A percentile compares a stretch with the other conserved stretches of the same genome.
These are phyloP conservation scores for Vitis rotundifolia DNA, from an alignment of 164 flowering plant species.

Conservation along the genomic window DNA sequence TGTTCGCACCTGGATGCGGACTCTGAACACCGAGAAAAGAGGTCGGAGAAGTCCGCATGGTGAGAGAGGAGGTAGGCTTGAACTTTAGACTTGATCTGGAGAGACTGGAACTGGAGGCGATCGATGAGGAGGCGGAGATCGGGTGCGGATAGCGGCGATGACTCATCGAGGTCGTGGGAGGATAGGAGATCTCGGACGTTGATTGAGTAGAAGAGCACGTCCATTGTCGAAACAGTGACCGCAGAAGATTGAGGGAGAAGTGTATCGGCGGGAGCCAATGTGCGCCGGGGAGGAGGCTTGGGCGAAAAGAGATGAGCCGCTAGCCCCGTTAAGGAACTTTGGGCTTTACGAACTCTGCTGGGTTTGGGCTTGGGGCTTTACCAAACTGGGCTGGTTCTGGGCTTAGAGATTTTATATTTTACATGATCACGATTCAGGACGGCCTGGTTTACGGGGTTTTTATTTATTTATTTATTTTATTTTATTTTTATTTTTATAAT, in stretches of 20 bases:
- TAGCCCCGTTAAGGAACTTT: too few species aligned
- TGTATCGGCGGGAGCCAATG: constrained; percentile 9
- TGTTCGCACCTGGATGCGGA: constrained; percentile 34
- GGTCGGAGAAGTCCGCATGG: constrained; percentile 56
- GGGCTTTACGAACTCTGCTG: too few species aligned
- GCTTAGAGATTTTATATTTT: too few species aligned
- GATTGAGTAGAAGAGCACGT: constrained; percentile 58
- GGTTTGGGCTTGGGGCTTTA: too few species aligned
- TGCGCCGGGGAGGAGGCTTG: constrained; percentile 5
- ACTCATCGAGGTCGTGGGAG: constrained; percentile 48
- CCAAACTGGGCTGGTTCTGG: too few species aligned
- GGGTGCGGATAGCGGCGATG: constrained; percentile 86
- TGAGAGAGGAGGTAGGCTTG: constrained; percentile 64
- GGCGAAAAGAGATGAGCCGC: too few species aligned
- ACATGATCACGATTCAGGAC: too few species aligned
- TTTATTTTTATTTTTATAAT: too few species aligned
- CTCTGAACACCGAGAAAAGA: constrained; percentile 55
- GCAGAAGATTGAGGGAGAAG: background rate
- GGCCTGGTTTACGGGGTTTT: too few species aligned
- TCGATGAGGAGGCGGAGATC: constrained; percentile 95
- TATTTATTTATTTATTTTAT: too few species aligned
- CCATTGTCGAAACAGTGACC: constrained; percentile 27
- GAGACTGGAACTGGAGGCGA: constrained; percentile 74
- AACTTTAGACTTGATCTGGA: constrained; percentile 66
- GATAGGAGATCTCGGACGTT: constrained; percentile 82